Percentiles rank a stretch among this genome's conserved stretches.
Conservation (phyloP, 2,329 filamentous ascomycete species). For the Dryadomyces sulphureus region DNA sequence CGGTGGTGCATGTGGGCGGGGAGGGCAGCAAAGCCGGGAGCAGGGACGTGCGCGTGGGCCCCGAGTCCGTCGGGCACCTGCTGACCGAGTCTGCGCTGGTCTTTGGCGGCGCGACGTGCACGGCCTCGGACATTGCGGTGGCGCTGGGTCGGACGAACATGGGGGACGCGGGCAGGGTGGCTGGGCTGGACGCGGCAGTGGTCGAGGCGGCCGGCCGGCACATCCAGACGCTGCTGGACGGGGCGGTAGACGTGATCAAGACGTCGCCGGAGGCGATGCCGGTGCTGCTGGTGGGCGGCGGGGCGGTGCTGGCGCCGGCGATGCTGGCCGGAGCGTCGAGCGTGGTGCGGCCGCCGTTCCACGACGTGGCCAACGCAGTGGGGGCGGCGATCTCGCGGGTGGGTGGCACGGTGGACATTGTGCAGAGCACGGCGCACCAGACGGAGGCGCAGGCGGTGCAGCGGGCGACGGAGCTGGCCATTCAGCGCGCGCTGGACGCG, state of each 20-base stretch:
- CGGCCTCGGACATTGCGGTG: slow-evolving; percentile 41
- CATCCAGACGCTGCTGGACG: slow-evolving; percentile 37
- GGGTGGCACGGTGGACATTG: slow-evolving; percentile 34
- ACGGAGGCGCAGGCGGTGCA: slow-evolving; percentile 24
- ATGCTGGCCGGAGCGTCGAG: slow-evolving; percentile 35
- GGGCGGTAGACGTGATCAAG: slow-evolving; percentile 47
- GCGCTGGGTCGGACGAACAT: slow-evolving; percentile 13
- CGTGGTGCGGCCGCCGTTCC: slow-evolving; percentile 39
- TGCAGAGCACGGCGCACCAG: slow-evolving; percentile 23
- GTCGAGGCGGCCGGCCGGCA: slow-evolving; percentile 18
- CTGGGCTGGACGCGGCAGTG: slow-evolving; percentile 23
- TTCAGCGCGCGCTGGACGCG: slow-evolving; percentile 27
- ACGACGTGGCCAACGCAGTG: slow-evolving; percentile 48
- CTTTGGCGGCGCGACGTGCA: slow-evolving; percentile 41
- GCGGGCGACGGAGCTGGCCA: slow-evolving; percentile 23
- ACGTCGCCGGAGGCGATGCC: slow-evolving; percentile 42
- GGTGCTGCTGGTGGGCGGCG: slow-evolving; percentile 48
- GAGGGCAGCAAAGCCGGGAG: slow-evolving; percentile 2
- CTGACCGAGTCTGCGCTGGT: slow-evolving; percentile 36
- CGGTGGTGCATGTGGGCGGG: slow-evolving; percentile 19
- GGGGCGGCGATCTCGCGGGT: slow-evolving; percentile 48
- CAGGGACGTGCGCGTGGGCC: slow-evolving; percentile 14
- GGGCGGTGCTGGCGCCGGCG: slow-evolving; percentile 41
- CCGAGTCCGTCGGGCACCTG: slow-evolving; percentile 19
- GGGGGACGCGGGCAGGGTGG: slow-evolving; percentile 16